Base-by-base conservation (phyloP, 2,329 filamentous ascomycete species). In the Colletotrichum tofieldiae region DNA sequence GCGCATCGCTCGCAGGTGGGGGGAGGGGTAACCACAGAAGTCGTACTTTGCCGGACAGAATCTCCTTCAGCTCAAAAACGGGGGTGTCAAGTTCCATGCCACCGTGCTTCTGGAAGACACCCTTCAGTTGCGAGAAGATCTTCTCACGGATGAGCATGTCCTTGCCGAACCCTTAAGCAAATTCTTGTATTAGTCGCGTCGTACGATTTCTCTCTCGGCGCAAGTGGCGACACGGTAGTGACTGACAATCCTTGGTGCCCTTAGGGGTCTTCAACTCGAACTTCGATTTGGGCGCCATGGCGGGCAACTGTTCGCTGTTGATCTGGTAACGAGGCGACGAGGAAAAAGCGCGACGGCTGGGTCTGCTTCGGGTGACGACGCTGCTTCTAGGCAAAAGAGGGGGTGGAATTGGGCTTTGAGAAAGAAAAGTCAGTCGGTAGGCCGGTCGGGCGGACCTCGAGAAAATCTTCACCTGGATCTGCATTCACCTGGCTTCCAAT, bases 261-360 rank as follows among this genome's bases (percentile, higher is more conserved):
- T 97, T 97, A 74, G 94, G 94, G 79, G 93, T 94, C 87, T 97
- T 97, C 81, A 97, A 88, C 83, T 91, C 90, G 83, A 93, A 92
- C 75, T 87, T 87, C 71, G 80, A 80, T 75, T 86, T 86, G 47
- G 82, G 79, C 64, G 82, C 78, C 82, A 83, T 84, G 67, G 67
- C 60, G 73, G 73, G 67, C 64, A 56, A 56, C 59, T 67, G 65
- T 45, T 65, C 52, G 26, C 39, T 51, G 12, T 70, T 52, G 60
- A 12, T 54, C 52, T 37, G 59, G 66, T 54, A 41, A 18, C 45
- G 52, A 12, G n/a, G 5, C 20, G 69, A 71, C 12, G 70, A 70
- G 29, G 70, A 70, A 18, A 70, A 65, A 16, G 55, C 66, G 59
- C 66, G 70, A 55, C 65, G 39, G 54, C 60, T 60, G 54, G 58